Evolutionary conservation across 148 eudicot genomes (phyloP), one percentile per base, ranked within the genome.

Genomic region (Camellia lanceoleosa): DNA sequence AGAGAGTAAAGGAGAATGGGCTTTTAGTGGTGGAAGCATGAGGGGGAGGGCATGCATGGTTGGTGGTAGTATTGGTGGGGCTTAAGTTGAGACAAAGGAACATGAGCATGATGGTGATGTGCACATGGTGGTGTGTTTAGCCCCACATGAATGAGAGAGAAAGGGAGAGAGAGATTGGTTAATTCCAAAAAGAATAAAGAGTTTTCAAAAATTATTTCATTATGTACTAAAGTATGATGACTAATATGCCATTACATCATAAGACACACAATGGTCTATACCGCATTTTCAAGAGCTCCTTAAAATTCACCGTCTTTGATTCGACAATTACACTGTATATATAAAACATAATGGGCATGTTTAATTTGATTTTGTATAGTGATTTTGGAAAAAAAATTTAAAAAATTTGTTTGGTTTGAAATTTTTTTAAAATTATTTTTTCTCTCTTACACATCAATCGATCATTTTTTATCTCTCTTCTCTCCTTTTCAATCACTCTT

Each of bases 91-190:
- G 78, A 3, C 78, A 61, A 75, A 75, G 52, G 14, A n/a, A 71
- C 4, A 44, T 3, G 58, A 71, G 75, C 68, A 41, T 65, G 82
- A 74, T 42, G 56, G 78, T 54, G 82, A 80, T 80, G 54, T 74
- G 73, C 78, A 80, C 82, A 80, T 80, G 78, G 65, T 42, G 30
- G 20, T 30, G 38, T 30, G 38, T 52, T 49, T 20, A 13, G 41
- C 30, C 18, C 14, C 76, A 52, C 61, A 30, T 10, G n/a, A 65
- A 41, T 13, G 51, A 67, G 51, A 68, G 19, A 68, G 52, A 68
- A 49, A 68, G 72, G 44, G 72, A 68, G 19, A 5, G 49, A 46
- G 38, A 5, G 15, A 42, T 2, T 7, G 13, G 10, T 51, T 5
- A 51, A 51, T 2, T 5, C 8, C 58, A 2, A 8, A 55, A 55